Percentiles rank a stretch among this genome's conserved stretches.
phyloP scores from a whole-genome alignment of 257 asterid species.

The Nicotiana obtusifolia region DNA sequence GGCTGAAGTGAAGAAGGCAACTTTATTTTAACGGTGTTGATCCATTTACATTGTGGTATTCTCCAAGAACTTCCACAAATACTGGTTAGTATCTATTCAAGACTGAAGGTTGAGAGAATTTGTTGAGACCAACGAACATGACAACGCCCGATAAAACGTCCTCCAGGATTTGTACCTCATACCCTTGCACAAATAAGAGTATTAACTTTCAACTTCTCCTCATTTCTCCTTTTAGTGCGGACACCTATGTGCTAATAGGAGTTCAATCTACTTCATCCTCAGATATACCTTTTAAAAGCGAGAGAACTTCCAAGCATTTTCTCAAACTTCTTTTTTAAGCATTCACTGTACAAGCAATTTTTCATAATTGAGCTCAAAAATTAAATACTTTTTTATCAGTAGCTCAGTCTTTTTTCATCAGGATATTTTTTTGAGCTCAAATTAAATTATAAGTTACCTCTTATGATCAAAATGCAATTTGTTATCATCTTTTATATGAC shows the following conservation, averaged over 20 bases:
- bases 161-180: neutral
- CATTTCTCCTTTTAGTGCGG: neutral
- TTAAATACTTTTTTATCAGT: neutral
- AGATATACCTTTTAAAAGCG: neutral
- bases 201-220: neutral
- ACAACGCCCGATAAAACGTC: neutral
- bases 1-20: neutral
- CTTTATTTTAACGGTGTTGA: neutral
- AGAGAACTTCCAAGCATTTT: neutral
- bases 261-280: neutral
- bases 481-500: neutral
- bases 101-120: neutral
- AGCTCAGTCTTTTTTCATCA: neutral
- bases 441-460: neutral
- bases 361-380: neutral
- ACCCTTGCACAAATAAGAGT: neutral
- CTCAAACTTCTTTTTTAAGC: neutral
- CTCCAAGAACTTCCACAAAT: neutral
- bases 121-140: neutral
- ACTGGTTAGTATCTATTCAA: neutral
- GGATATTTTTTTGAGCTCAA: neutral
- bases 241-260: neutral
- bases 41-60: neutral
- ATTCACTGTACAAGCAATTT: neutral
- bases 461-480: neutral